Base-by-base conservation (phyloP, 2,329 filamentous ascomycete genomes). In the Xylaria arbuscula region DNA sequence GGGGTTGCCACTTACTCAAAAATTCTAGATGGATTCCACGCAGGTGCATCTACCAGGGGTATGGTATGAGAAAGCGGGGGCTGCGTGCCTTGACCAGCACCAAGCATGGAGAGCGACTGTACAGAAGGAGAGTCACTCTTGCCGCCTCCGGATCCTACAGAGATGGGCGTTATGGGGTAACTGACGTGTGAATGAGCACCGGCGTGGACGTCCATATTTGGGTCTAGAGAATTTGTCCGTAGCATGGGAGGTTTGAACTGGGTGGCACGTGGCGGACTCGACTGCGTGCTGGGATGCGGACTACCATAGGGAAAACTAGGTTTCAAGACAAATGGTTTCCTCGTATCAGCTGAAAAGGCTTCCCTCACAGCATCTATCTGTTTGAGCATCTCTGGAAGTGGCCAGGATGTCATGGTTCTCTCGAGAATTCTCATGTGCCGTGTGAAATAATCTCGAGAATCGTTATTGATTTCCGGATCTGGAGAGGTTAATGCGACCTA, bases 401-500 rank as follows among this genome's bases (percentile, higher is more conserved):
- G 92, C 92, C 93, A 97, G 4, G 90, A 89, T 9, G 87, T 86
- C 77, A 93, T 92, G 74, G 94, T 96, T 72, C 89, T 90, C 79
- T 98, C 95, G 66, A 98, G 84, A 45, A 98, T 91, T 64, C 94
- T 90, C 95, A 98, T 98, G 75, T 98, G 94, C 56, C 95, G 88
- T 1, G 93, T 92, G 76, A 98, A 98, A 78, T 92, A 98, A 70
- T 95, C 92, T 38, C 93, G 88, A 6, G 95, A 93, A 78, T 97
- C 93, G 0, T 86, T 84, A 77, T 96, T 94, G 66, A 97, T 87
- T 47, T 96, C 92, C 1, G 93, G 92, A 78, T 98, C 94, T 19
- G 96, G 95, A 19, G 94, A 98, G 15, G 94, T 97, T 69, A 98
- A 91, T 4, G 94, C 94, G 73, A 97, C 92, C 94, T 97, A 73